Base-by-base conservation (phyloP, 1,284 basidiomycete genomes). In the Melampsora larici-populina region DNA sequence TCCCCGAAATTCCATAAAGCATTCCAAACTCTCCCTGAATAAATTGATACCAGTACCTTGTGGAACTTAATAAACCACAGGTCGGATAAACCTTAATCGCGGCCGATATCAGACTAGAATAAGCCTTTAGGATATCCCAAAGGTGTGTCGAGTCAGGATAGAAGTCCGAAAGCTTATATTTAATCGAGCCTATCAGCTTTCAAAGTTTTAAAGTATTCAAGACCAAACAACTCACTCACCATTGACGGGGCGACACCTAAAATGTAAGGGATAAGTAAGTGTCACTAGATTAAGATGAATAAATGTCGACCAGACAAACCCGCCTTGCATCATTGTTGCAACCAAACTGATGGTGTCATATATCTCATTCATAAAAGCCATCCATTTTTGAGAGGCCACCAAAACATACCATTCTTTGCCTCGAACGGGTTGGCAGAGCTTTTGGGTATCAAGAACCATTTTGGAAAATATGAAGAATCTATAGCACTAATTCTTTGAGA, bases 321-420 rank as follows among this genome's bases (percentile, higher is more conserved):
- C 46, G 66, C 71, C 71, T 66, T 74, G 63, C 63, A 74, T 74
- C 63, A 74, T 74, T 31, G 62, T 74, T 63, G 66, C 66, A 29
- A 63, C 63, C 71, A 62, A 74, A n/a, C 71, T 63, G 40, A 74
- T 58, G 51, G 43, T 31, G 18, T 65, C 43, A 24, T 74, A 74
- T 13, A 63, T 63, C 26, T 48, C 46, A n/a, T 74, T 74, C 71
- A 74, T 74, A 31, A 74, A 74, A 36, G 63, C 66, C 29, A 65
- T 74, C 71, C 71, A 74, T 58, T 74, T 63, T 55, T 74, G 71
- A 46, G 71, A 48, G 24, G 71, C 71, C 33, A 74, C 62, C 18
- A 74, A 58, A 24, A 74, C 66, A 36, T 65, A 65, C 71, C 71
- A 74, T 48, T 74, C 71, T 58, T 74, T 74, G 31, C 71, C 71